These are phyloP conservation scores for Krasilnikovozyma curviuscula DNA, from an alignment of 768 basidiomycete species.

Conservation along the genomic window DNA sequence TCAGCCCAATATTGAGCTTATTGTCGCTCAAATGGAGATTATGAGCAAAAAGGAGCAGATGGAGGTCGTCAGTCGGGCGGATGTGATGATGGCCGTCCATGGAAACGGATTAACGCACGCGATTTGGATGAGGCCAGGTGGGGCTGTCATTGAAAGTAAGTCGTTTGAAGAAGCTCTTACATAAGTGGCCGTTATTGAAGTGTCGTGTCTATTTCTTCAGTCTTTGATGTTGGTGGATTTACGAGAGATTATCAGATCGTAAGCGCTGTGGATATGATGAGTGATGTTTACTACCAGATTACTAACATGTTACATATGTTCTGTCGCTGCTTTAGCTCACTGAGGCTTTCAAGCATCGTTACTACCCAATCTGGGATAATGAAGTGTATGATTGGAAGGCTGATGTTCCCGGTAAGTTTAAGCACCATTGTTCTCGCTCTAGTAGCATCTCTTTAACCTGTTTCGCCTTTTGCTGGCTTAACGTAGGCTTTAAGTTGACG, in stretches of 20 bases:
- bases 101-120: constrained; percentile 12
- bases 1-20: constrained; percentile 5
- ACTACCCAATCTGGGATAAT: constrained; percentile 12
- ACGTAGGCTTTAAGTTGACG: constrained; percentile 9
- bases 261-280: background rate
- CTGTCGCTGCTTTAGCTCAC: background rate
- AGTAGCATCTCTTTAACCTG: background rate
- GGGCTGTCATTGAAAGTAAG: constrained; percentile 11
- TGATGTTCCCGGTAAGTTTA: constrained; percentile 2
- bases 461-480: background rate
- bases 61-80: constrained; percentile 3
- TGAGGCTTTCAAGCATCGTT: constrained; percentile 7
- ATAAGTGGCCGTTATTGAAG: too few species aligned
- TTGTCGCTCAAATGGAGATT: constrained; percentile 5
- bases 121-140: constrained; percentile 13
- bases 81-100: constrained; percentile 11
- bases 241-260: constrained; percentile 9
- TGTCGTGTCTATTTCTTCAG: background rate
- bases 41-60: constrained; percentile 12
- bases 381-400: constrained; percentile 10
- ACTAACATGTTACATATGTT: background rate
- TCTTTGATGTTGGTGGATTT: constrained; percentile 12
- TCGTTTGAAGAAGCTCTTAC: too few species aligned
- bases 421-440: too few species aligned
- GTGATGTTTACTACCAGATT: background rate